Conservation (phyloP, 345 rosid genomes). For the Lepidium aucheri region DNA sequence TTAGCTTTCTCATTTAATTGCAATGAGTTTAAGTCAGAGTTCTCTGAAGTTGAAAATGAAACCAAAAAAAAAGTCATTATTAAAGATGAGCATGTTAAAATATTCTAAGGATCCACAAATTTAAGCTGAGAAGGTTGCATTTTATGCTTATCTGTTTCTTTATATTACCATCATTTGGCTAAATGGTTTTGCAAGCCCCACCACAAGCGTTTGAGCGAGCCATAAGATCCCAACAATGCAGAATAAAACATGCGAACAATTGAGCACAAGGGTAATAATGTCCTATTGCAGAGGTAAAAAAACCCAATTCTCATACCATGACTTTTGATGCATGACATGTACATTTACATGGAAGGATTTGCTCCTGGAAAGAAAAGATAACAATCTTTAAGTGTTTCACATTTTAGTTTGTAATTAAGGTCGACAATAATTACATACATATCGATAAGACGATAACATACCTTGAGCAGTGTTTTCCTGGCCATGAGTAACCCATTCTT, state of each 20-base stretch:
- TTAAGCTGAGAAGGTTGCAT: constrained; percentile 17
- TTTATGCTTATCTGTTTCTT: constrained; percentile 27
- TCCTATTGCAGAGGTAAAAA: background rate
- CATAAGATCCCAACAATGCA: constrained; percentile 25
- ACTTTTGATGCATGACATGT: constrained; percentile 19
- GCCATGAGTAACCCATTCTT: constrained; percentile 42
- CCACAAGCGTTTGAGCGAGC: constrained; percentile 20
- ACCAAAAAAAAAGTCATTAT: background rate
- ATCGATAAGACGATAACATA: constrained; percentile 2
- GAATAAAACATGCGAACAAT: constrained; percentile 16
- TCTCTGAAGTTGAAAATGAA: constrained; percentile 28
- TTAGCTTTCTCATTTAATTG: constrained; percentile 29
- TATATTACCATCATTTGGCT: constrained; percentile 25
- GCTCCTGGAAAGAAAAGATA: constrained; percentile 25
- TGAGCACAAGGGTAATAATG: background rate
- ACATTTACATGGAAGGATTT: constrained; percentile 16
- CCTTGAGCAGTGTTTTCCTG: constrained; percentile 16
- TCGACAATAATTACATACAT: background rate
- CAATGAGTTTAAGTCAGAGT: constrained; percentile 13
- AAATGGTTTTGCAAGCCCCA: constrained; percentile 6
- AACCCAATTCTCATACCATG: constrained; percentile 20
- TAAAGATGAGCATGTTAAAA: background rate
- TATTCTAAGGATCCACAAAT: background rate
- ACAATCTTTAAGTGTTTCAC: background rate
- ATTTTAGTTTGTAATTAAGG: background rate